Percentiles rank a stretch among this genome's conserved stretches.
phyloP scores from a whole-genome alignment of 2,329 filamentous ascomycete genomes.

The Aureobasidium sp. region DNA sequence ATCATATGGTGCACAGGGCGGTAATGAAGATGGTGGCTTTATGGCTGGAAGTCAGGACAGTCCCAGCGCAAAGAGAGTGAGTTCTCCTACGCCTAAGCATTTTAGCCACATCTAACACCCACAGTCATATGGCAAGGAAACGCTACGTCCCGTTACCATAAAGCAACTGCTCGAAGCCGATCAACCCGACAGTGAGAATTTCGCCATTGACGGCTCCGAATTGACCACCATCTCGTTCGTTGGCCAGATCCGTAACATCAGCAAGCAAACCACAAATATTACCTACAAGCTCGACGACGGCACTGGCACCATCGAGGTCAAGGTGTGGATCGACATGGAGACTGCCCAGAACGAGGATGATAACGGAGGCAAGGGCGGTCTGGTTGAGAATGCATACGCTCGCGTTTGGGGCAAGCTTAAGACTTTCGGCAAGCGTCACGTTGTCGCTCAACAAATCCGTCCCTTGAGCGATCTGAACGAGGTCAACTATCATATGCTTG shows the following conservation, averaged over 20 bases:
- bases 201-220: conserved; percentile 72
- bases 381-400: conserved; percentile 70
- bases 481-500: conserved; percentile 83
- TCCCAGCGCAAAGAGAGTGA: conserved; percentile 30
- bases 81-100: neutral
- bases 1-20: conserved; percentile 49
- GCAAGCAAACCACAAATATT: conserved; percentile 79
- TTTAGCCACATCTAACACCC: neutral
- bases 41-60: conserved; percentile 42
- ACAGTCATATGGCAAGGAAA: conserved; percentile 67
- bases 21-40: conserved; percentile 53
- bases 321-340: conserved; percentile 71
- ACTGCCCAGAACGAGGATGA: conserved; percentile 40
- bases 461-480: conserved; percentile 82
- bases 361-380: conserved; percentile 40
- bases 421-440: conserved; percentile 72
- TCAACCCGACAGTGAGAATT: conserved; percentile 62
- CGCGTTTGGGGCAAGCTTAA: conserved; percentile 81
- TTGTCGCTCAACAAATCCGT: conserved; percentile 74
- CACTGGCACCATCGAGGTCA: conserved; percentile 85
- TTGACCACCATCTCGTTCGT: conserved; percentile 76
- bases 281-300: conserved; percentile 94
- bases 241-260: conserved; percentile 82
- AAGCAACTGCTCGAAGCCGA: conserved; percentile 85
- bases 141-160: conserved; percentile 86